phyloP scores from a whole-genome alignment of 257 asterid genomes.

The Solanum sitiens region DNA sequence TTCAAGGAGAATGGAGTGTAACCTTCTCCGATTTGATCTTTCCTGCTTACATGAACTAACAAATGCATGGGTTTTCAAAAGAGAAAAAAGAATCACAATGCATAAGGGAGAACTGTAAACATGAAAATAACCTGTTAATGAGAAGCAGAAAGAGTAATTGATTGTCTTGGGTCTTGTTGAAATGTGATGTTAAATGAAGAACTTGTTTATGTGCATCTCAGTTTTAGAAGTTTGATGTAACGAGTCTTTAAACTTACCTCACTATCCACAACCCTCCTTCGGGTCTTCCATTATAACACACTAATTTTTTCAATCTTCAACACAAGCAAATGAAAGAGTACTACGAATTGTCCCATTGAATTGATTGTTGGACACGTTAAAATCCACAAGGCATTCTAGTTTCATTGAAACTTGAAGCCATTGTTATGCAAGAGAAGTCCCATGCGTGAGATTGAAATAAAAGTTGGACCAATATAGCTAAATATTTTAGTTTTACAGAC shows the following conservation, averaged over 20 bases:
- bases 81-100: background rate
- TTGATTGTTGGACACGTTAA: background rate
- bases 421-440: background rate
- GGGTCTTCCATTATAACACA: background rate
- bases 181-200: background rate
- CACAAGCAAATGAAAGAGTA: background rate
- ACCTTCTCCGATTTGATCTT: background rate
- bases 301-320: background rate
- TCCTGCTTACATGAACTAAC: background rate
- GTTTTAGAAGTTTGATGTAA: background rate
- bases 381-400: background rate
- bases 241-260: background rate
- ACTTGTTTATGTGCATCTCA: background rate
- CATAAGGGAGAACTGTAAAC: background rate
- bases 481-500: background rate
- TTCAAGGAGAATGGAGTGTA: constrained; percentile 59
- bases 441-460: background rate
- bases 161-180: background rate
- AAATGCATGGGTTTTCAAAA: background rate
- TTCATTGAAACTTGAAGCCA: background rate
- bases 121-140: constrained; percentile 41
- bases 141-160: background rate
- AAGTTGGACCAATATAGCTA: no score
- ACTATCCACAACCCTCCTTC: background rate
- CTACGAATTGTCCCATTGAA: background rate